These are phyloP conservation scores for Wallacemonas collosoma DNA, from an alignment of 208 protist genomes.

Conservation along the genomic window DNA sequence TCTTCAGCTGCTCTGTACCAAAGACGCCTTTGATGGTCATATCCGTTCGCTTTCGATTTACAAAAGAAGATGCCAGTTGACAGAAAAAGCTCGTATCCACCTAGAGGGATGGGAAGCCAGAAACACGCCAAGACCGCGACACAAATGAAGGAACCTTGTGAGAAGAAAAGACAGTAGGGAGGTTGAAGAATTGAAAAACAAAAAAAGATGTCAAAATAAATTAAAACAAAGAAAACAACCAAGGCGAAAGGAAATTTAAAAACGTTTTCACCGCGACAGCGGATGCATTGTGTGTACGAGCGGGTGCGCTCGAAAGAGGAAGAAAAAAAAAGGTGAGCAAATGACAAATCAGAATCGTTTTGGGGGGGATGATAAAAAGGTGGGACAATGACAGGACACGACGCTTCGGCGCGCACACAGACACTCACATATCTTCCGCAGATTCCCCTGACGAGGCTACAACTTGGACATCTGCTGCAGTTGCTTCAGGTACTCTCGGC, in stretches of 20 bases:
- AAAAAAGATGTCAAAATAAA: constrained; percentile 10
- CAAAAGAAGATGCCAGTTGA: too few species aligned
- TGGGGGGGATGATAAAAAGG: neutral
- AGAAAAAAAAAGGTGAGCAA: constrained; percentile 17
- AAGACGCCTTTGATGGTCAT: too few species aligned
- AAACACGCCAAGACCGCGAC: too few species aligned
- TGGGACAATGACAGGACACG: neutral
- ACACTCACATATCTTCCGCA: too few species aligned
- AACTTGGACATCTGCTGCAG: constrained; percentile 15
- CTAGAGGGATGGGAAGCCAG: too few species aligned
- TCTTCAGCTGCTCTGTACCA: neutral
- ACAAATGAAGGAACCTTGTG: too few species aligned
- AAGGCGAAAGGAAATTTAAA: neutral
- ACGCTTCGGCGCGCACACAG: too few species aligned
- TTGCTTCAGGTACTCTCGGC: constrained; percentile 22
- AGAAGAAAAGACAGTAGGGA: neutral
- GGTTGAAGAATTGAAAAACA: constrained; percentile 3
- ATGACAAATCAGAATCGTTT: constrained; percentile 13
- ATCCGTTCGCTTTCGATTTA: too few species aligned
- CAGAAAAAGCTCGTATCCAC: too few species aligned
- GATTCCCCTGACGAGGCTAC: neutral
- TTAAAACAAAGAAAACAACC: neutral
- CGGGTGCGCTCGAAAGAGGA: neutral
- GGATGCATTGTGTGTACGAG: constrained; percentile 2
- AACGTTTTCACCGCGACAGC: constrained; percentile 9